phyloP scores from a whole-genome alignment of 441 rosid species.

The Populus hybrid region DNA sequence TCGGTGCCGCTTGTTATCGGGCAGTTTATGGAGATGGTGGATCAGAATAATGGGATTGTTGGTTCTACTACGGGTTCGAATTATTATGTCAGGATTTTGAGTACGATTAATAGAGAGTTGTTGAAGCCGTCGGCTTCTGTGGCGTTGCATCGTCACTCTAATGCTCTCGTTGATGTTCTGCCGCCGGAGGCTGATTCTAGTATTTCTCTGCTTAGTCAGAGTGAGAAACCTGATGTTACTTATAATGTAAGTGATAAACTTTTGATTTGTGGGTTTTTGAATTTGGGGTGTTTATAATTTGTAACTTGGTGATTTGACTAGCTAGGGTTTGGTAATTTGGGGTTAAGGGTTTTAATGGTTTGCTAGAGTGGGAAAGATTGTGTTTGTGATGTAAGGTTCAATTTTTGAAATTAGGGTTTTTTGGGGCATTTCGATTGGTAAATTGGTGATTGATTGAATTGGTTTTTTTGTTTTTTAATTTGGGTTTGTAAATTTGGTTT shows the following conservation, averaged over 20 bases:
- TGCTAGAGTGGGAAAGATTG: not conserved
- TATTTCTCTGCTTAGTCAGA: conserved; percentile 90
- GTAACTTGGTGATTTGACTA: not conserved
- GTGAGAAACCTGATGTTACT: conserved; percentile 96
- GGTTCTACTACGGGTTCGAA: conserved; percentile 63
- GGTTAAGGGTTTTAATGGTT: not conserved
- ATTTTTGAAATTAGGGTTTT: not conserved
- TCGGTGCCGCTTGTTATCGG: conserved; percentile 96
- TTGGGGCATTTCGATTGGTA: not conserved
- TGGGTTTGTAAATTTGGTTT: not conserved
- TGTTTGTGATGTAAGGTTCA: not conserved
- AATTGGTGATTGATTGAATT: not conserved
- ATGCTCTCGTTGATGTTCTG: conserved; percentile 91
- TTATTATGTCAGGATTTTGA: conserved; percentile 86
- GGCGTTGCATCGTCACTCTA: conserved; percentile 97
- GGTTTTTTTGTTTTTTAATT: too few relatives aligned
- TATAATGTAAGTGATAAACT: conserved; percentile 49
- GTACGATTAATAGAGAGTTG: conserved; percentile 87
- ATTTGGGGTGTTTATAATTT: not conserved
- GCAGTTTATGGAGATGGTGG: conserved; percentile 99
- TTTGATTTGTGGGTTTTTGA: not conserved
- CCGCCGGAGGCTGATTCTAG: conserved; percentile 99
- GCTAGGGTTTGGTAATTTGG: conserved; percentile 2
- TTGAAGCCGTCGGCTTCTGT: conserved; percentile 97
- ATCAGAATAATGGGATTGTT: conserved; percentile 64